Base-by-base conservation (phyloP, 2,329 filamentous ascomycete genomes). In the Botrytis fabae region DNA sequence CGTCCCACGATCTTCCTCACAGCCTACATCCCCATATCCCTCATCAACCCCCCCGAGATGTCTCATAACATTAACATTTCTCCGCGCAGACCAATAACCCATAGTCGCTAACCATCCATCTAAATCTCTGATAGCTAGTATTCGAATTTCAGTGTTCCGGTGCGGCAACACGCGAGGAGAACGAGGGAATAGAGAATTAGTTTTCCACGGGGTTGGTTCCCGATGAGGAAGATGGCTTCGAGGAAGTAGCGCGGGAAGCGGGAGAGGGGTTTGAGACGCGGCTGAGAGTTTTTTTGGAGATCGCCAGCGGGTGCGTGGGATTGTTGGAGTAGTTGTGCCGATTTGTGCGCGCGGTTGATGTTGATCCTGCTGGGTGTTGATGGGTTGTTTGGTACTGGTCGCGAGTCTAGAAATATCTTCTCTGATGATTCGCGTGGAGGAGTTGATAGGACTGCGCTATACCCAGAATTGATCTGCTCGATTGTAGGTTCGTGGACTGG, bases 401-500 rank as follows among this genome's bases (percentile, higher is more conserved):
- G 57, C 10, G n/a, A 28, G n/a, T 5, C 48, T 51, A 16, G 28
- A 20, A 7, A 6, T n/a, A 32, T 0, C 28, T 18, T 9, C 18
- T 6, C 6, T 0, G 14, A 28, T 57, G 54, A 57, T 57, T 16
- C n/a, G n/a, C 14, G 0, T 32, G 12, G 44, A 25, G 44, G 10
- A n/a, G 12, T 1, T 5, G 16, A 14, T 14, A 32, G n/a, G 7
- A 25, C 10, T 18, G 32, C 20, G 32, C 32, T 32, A 32, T 32
- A 32, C 32, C 32, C 32, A 2, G 32, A 32, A 2, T 32, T 2
- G 32, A 32, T 32, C 32, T 38, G 32, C 20, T 66, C 32, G 7
- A 2, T 12, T 6, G 4, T 16, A 8, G 10, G 8, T 14, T 2
- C 12, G 9, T 1, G 0, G 32, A 16, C 0, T n/a, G 59, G 10